Base-by-base conservation (phyloP, 164 flowering plant genomes). In the Annona cherimola region DNA sequence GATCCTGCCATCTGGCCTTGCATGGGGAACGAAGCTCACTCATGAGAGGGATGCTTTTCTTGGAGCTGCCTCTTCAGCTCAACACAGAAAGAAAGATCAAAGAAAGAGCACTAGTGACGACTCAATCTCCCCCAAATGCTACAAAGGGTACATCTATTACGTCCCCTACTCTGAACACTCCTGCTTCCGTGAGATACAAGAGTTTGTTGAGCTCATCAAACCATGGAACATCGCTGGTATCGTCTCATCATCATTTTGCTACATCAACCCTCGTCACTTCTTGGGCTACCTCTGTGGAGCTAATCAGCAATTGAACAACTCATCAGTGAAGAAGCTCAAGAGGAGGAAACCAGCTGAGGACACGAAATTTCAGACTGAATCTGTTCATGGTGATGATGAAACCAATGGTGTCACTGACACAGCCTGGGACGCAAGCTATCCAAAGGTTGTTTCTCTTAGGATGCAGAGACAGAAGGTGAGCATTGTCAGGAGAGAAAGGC, bases 1-100 rank as follows among this genome's bases (percentile, higher is more conserved):
- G 69, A 86, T 94, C 70, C 84, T 94, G 90, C 94, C 97, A 42
- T 90, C 98, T 71, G 98, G 98, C 76, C 96, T 89, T 79, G 96
- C 98, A 67, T 88, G 94, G 93, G 75, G 80, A 19, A 67, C 66
- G 54, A 87, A 73, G 69, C 76, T 82, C 54, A 19, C 45, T 19
- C 70, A 79, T 68, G 76, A 80, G 50, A 76, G 75, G 74, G 82
- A 70, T 1, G 74, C 66, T 68, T 71, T 75, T 68, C 69, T 44
- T 78, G 77, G 77, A 57, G 75, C 44, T 14, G 42, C 88, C 63
- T 68, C 73, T 76, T 62, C 80, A 61, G 44, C 71, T 71, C 71
- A 68, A 59, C 55, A 55, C 18, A 65, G 72, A 42, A 71, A 66
- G 20, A 76, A 69, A 59, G 8, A n/a, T 61, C 75, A 39, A 26